Base-by-base conservation (phyloP, 1,284 basidiomycete species). In the Trametes polyzona region DNA sequence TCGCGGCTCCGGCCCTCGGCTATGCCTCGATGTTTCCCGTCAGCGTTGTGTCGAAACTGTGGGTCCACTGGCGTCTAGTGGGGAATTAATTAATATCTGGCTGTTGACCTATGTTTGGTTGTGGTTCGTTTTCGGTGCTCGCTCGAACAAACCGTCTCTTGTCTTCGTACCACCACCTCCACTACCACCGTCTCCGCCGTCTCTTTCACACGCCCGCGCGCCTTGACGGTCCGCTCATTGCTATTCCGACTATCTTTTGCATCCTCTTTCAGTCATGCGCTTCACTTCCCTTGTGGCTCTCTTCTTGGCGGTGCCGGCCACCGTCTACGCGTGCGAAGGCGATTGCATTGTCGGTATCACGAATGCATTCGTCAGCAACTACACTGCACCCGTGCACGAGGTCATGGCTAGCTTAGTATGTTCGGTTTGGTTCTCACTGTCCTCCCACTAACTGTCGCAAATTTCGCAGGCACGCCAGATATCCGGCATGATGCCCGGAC, bases 321-420 rank as follows among this genome's bases (percentile, higher is more conserved):
- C 74, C 46, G 80, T 81, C 57, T 68, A 67, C 29, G 84, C 83
- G 36, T 91, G 88, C 69, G 88, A 91, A 76, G 85, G 83, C 27
- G 81, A 84, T 32, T 91, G 88, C 67, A 87, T 86, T 59, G 72
- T 74, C 23, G 77, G 73, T 17, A 81, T 84, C 61, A 87, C 85
- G 19, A 76, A 80, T 39, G 79, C 80, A 19, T 83, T 81, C 58
- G 63, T 83, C 42, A 68, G 70, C 21, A 82, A 83, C 68, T 87
- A 86, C 61, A 71, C 76, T 0, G 24, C 29, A 0, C 77, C 78
- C 2, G 62, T 86, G 11, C 43, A 74, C 5, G 42, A 29, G 6
- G 73, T 77, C 42, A 57, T 82, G 40, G 39, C 64, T 10, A 54
- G 70, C 48, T 63, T 83, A 21, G 85, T 86, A 61, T 65, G 76